These are phyloP conservation scores for Papiliotrema nemorosa DNA, from an alignment of 1,284 basidiomycete species.

Conservation along the genomic window DNA sequence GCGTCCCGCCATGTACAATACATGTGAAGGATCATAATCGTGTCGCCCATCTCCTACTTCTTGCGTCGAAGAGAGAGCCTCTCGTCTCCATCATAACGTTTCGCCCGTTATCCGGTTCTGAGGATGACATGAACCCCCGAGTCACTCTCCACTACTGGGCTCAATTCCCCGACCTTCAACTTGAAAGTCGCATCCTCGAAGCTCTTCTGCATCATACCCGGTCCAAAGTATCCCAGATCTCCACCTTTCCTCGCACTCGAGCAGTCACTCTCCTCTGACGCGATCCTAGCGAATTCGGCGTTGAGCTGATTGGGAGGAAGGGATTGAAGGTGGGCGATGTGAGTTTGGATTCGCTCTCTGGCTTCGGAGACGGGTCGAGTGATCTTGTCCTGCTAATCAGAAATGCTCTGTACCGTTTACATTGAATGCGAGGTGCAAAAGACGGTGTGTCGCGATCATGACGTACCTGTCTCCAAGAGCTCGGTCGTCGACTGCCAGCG, in stretches of 20 bases:
- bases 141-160: conserved; percentile 82
- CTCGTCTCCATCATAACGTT: too few relatives aligned
- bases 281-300: conserved; percentile 71
- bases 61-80: too few relatives aligned
- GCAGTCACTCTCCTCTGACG: conserved; percentile 75
- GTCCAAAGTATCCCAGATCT: conserved; percentile 81
- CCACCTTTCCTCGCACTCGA: conserved; percentile 75
- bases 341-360: conserved; percentile 65
- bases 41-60: too few relatives aligned
- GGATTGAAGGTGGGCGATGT: conserved; percentile 47
- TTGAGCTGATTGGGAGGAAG: conserved; percentile 51
- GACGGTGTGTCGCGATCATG: neutral
- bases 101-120: conserved; percentile 81
- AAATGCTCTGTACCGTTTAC: too few relatives aligned
- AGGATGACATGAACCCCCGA: conserved; percentile 95
- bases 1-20: neutral
- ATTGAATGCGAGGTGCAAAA: too few relatives aligned
- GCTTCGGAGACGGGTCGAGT: conserved; percentile 90
- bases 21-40: neutral
- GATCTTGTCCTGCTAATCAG: conserved; percentile 61
- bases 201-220: conserved; percentile 93
- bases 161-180: conserved; percentile 77
- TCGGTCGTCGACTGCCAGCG: conserved; percentile 74
- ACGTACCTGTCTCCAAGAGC: conserved; percentile 87
- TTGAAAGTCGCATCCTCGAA: conserved; percentile 90